Conservation (phyloP, 2,329 filamentous ascomycete genomes). For the Epichloe gansuensis region DNA sequence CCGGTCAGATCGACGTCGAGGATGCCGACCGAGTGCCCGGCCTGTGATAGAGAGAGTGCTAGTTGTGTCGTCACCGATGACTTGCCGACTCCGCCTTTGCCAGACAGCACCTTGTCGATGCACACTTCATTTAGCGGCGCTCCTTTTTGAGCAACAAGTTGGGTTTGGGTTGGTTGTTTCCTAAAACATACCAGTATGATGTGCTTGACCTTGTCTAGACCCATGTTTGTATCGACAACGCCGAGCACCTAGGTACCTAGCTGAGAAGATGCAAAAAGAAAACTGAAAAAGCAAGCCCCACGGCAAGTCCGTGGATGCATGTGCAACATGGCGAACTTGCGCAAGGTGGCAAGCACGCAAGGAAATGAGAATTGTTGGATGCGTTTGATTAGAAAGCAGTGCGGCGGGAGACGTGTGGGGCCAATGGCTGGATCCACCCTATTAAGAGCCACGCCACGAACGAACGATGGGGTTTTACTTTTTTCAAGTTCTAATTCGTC, state of each 20-base stretch:
- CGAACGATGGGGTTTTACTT: too few relatives aligned
- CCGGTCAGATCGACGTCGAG: constrained; percentile 94
- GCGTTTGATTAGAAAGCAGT: not conserved
- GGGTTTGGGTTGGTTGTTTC: not conserved
- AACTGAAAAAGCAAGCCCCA: too few relatives aligned
- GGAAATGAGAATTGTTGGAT: not conserved
- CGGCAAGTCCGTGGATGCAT: too few relatives aligned
- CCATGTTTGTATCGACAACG: constrained; percentile 14
- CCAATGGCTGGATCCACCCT: not conserved
- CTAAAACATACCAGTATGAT: constrained; percentile 51
- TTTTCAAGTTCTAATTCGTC: too few relatives aligned
- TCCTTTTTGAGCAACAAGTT: not conserved
- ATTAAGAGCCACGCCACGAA: too few relatives aligned
- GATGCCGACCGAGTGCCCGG: constrained; percentile 82
- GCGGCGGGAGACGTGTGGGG: not conserved
- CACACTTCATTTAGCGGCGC: not conserved
- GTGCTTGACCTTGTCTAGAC: constrained; percentile 51
- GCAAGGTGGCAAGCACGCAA: not conserved
- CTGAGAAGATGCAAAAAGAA: not conserved
- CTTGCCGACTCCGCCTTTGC: constrained; percentile 96
- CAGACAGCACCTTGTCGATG: constrained; percentile 59
- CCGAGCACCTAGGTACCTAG: too few relatives aligned
- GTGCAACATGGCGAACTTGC: not conserved
- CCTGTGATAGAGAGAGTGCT: constrained; percentile 72
- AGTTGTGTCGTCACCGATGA: constrained; percentile 96